These are phyloP conservation scores for Quercus mongolica DNA, from an alignment of 306 rosid species.

Conservation along the genomic window DNA sequence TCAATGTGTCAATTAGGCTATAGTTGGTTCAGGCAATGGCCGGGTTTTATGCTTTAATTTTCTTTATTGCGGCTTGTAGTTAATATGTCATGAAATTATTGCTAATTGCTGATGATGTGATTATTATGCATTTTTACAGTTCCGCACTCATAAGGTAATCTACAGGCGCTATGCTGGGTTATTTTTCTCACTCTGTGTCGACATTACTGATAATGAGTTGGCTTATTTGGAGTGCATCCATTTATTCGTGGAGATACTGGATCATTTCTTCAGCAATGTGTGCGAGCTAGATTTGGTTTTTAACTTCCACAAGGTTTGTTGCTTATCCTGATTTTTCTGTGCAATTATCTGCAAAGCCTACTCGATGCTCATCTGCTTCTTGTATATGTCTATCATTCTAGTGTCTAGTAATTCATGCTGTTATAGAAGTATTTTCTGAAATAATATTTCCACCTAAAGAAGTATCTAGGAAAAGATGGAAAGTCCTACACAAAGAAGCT, in stretches of 20 bases:
- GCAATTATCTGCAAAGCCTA: background rate
- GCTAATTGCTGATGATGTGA: conserved; percentile 11
- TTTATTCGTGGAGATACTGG: conserved; percentile 90
- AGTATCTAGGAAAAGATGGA: background rate
- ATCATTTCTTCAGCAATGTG: conserved; percentile 95
- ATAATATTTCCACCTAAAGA: background rate
- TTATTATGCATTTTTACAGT: conserved; percentile 46
- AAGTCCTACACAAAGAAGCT: background rate
- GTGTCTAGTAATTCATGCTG: background rate
- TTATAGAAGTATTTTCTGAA: background rate
- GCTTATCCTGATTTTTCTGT: background rate
- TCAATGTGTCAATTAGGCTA: background rate
- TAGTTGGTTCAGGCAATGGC: background rate
- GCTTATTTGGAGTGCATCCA: conserved; percentile 96
- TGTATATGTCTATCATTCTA: background rate
- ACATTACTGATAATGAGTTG: conserved; percentile 95
- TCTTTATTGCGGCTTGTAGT: background rate
- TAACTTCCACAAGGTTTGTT: conserved; percentile 84
- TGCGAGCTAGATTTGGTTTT: conserved; percentile 90
- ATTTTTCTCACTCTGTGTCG: conserved; percentile 96
- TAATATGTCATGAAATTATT: background rate
- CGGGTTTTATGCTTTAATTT: background rate
- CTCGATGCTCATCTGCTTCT: background rate
- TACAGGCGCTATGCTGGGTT: conserved; percentile 96
- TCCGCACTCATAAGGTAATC: conserved; percentile 92